Conservation (phyloP, 2,329 filamentous ascomycete species). For the Shiraia sp. region DNA sequence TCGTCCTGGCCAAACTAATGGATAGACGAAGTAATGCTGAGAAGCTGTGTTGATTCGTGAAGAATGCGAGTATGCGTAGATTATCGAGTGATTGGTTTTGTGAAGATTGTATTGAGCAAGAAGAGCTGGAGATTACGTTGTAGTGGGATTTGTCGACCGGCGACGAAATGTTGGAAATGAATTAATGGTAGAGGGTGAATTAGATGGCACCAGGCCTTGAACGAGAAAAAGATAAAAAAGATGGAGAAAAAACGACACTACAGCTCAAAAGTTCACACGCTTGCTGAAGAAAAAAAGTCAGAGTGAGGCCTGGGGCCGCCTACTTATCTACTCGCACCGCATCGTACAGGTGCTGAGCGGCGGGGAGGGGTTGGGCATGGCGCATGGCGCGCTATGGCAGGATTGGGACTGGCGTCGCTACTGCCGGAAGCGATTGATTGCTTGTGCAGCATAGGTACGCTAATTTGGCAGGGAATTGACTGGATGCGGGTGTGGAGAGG, state of each 20-base stretch:
- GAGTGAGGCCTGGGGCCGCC: conserved; percentile 28
- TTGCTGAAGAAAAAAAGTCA: conserved; percentile 53
- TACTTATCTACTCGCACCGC: conserved; percentile 39
- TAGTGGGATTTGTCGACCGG: conserved; percentile 45
- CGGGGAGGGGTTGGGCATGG: conserved; percentile 27
- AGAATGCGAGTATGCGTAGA: conserved; percentile 36
- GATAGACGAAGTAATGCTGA: conserved; percentile 44
- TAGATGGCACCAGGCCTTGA: conserved; percentile 54
- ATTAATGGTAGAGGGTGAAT: conserved; percentile 41
- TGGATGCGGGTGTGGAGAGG: conserved; percentile 30
- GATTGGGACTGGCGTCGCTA: conserved; percentile 29
- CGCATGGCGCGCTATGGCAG: conserved; percentile 31
- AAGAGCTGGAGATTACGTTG: conserved; percentile 51
- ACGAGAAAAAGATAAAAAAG: conserved; percentile 48
- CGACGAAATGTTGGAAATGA: conserved; percentile 42
- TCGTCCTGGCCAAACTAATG: conserved; percentile 43
- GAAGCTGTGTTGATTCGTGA: conserved; percentile 36
- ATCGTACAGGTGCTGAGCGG: conserved; percentile 28
- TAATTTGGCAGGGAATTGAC: conserved; percentile 35
- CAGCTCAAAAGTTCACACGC: conserved; percentile 56
- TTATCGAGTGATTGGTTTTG: conserved; percentile 26
- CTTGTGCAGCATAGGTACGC: conserved; percentile 32
- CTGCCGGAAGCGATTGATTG: conserved; percentile 37
- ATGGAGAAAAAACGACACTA: conserved; percentile 51
- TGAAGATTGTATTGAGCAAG: conserved; percentile 50